These are phyloP conservation scores for Russula emetica DNA, from an alignment of 768 basidiomycete species.

Conservation along the genomic window DNA sequence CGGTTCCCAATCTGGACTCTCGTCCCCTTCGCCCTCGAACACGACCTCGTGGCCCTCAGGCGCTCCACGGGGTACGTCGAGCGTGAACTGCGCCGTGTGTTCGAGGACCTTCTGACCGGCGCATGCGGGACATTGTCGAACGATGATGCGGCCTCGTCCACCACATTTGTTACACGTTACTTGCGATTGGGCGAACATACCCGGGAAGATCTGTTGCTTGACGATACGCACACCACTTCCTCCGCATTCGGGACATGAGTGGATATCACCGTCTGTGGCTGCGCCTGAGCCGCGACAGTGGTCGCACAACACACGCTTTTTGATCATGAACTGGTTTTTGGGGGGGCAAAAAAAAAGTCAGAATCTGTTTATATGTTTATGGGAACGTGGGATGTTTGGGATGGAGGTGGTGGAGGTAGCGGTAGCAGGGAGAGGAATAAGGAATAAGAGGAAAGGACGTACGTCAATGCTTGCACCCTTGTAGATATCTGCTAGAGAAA, in stretches of 20 bases:
- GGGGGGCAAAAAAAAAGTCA: not conserved
- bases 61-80: conserved; percentile 83
- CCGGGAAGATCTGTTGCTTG: conserved; percentile 94
- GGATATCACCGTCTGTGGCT: conserved; percentile 81
- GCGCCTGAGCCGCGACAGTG: conserved; percentile 96
- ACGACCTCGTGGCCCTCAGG: conserved; percentile 91
- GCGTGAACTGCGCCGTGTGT: conserved; percentile 73
- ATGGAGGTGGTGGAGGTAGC: too few relatives aligned
- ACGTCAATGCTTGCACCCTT: conserved; percentile 83
- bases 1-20: conserved; percentile 92
- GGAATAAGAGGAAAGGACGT: conserved; percentile 28
- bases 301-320: conserved; percentile 90
- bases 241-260: conserved; percentile 77
- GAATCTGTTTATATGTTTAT: not conserved
- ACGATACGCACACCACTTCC: conserved; percentile 82
- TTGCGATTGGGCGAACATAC: conserved; percentile 91
- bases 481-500: conserved; percentile 85
- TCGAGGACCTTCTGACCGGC: conserved; percentile 76
- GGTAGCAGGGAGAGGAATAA: not conserved
- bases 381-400: not conserved
- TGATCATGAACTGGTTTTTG: conserved; percentile 81
- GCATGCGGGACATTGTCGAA: conserved; percentile 77
- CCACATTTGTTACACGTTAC: conserved; percentile 77
- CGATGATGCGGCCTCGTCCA: conserved; percentile 78
- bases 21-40: conserved; percentile 96